These are phyloP conservation scores for Trichophyton verrucosum DNA, from an alignment of 2,329 filamentous ascomycete genomes.

Conservation along the genomic window DNA sequence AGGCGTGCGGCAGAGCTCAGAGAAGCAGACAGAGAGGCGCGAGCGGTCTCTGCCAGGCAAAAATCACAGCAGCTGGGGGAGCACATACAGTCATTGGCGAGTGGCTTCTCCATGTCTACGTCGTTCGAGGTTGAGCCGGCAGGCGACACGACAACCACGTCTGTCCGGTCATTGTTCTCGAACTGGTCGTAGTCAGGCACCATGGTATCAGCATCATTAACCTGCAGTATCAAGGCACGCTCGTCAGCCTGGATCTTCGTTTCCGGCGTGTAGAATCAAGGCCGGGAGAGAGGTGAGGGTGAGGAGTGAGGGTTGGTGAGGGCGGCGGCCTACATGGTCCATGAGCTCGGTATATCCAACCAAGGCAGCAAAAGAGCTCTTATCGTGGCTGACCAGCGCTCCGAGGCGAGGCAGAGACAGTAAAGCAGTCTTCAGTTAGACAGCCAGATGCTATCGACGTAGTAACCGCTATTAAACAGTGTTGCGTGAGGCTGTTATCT, in stretches of 20 bases:
- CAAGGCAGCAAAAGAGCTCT: background rate
- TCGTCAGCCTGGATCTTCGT: slow-evolving; percentile 9
- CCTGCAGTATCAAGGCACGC: slow-evolving; percentile 27
- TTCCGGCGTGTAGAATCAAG: background rate
- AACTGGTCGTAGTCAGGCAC: slow-evolving; percentile 46
- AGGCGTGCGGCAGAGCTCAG: background rate
- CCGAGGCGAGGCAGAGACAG: background rate
- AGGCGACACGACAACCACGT: slow-evolving; percentile 51
- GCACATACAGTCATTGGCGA: slow-evolving; percentile 47
- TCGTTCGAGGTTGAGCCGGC: slow-evolving; percentile 44
- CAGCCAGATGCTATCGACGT: background rate
- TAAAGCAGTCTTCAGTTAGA: background rate
- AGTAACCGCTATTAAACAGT: background rate
- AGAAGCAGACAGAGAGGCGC: background rate
- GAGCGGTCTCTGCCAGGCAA: background rate
- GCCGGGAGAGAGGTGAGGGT: background rate
- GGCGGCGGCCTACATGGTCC: slow-evolving; percentile 10
- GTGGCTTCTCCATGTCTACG: slow-evolving; percentile 41
- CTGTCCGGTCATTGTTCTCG: slow-evolving; percentile 46
- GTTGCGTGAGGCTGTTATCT: background rate
- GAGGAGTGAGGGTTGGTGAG: background rate
- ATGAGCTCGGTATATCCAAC: slow-evolving; percentile 4
- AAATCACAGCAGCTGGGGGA: slow-evolving; percentile 8
- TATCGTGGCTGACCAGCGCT: background rate
- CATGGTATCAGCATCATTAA: slow-evolving; percentile 49